phyloP scores from a whole-genome alignment of 2,329 filamentous ascomycete species.

The Monilinia laxa region DNA sequence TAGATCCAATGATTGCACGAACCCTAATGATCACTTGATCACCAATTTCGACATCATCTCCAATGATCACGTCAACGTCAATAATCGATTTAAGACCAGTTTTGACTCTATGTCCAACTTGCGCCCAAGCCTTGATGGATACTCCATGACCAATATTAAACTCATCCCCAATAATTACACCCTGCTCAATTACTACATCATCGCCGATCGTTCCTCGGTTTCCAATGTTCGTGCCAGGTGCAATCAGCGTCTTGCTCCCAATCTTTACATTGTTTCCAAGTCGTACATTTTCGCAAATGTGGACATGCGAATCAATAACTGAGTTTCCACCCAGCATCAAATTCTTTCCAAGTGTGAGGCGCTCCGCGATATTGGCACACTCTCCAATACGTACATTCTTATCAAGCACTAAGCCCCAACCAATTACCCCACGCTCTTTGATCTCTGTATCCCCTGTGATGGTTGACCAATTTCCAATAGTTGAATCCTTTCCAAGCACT shows the following conservation, averaged over 20 bases:
- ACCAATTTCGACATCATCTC: too few species aligned
- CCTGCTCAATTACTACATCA: background rate
- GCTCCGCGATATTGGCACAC: background rate
- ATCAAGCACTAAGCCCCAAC: background rate
- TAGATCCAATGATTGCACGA: too few species aligned
- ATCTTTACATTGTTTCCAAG: background rate
- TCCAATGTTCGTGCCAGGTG: background rate
- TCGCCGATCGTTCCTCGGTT: background rate
- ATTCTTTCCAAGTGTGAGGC: background rate
- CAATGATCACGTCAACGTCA: too few species aligned
- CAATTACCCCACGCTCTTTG: background rate
- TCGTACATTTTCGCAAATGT: background rate
- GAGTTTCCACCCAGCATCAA: background rate
- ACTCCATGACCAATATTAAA: too few species aligned
- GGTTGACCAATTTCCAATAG: background rate
- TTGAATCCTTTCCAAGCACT: background rate
- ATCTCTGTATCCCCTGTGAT: background rate
- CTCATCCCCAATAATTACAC: background rate
- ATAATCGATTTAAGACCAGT: too few species aligned
- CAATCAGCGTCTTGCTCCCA: fast-evolving
- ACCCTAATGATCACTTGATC: too few species aligned
- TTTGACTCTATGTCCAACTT: too few species aligned
- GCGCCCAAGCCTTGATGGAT: too few species aligned
- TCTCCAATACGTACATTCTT: background rate
- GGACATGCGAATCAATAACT: background rate